phyloP scores from a whole-genome alignment of 345 rosid species.

The Rhizophora mangle region DNA sequence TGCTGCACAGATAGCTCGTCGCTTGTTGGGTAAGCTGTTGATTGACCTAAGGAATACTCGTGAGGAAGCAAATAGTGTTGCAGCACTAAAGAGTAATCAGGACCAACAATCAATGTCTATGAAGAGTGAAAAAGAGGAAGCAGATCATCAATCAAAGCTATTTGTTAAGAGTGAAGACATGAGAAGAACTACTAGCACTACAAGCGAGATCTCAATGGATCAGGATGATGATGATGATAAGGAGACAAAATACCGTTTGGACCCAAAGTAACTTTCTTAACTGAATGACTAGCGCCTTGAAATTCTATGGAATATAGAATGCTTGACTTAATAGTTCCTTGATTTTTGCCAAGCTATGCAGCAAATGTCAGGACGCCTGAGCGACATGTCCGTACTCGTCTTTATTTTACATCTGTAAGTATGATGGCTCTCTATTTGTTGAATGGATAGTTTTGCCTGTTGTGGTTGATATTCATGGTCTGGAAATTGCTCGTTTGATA shows the following conservation, averaged over 20 bases:
- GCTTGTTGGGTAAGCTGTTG: conserved; percentile 90
- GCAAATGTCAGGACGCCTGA: conserved; percentile 99
- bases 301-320: neutral
- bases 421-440: neutral
- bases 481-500: neutral
- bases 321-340: conserved; percentile 6
- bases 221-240: conserved; percentile 92
- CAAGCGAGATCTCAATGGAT: conserved; percentile 62
- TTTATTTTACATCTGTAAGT: conserved; percentile 98
- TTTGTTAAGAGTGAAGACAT: conserved; percentile 52
- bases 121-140: conserved; percentile 49
- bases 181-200: conserved; percentile 46
- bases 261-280: conserved; percentile 63
- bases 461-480: neutral
- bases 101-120: conserved; percentile 47
- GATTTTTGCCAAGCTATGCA: conserved; percentile 63
- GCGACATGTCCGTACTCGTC: conserved; percentile 95
- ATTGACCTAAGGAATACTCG: conserved; percentile 96
- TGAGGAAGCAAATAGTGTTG: conserved; percentile 92
- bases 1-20: conserved; percentile 74
- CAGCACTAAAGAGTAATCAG: conserved; percentile 75
- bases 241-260: conserved; percentile 92
- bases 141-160: conserved; percentile 50
- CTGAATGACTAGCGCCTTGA: conserved; percentile 5
- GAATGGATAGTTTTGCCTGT: neutral